Evolutionary conservation across 164 flowering plant species (phyloP).

Genomic region (Vitis rupestris): DNA sequence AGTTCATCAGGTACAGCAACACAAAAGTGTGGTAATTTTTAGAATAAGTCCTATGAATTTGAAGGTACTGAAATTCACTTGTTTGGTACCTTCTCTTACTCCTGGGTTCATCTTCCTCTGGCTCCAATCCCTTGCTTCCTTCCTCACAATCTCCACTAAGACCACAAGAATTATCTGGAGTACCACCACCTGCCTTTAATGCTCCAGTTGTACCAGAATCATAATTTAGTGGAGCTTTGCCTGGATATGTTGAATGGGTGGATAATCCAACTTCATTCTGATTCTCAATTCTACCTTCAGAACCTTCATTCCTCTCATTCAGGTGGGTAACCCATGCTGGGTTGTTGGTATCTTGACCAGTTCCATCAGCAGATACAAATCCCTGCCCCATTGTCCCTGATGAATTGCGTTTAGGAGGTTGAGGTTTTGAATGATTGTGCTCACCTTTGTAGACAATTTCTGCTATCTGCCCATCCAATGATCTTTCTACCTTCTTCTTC

Average conservation of each 20-base stretch:
- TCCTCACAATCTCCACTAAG: conserved; percentile 66
- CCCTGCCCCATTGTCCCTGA: conserved; percentile 41
- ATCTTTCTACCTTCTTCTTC: conserved; percentile 90
- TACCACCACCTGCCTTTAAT: conserved; percentile 27
- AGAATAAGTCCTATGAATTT: too few species aligned
- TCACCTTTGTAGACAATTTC: conserved; percentile 96
- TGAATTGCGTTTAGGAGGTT: conserved; percentile 50
- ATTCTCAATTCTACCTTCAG: conserved; percentile 38
- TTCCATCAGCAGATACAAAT: conserved; percentile 37
- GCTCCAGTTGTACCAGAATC: conserved; percentile 28
- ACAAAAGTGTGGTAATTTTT: too few species aligned
- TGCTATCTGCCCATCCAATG: conserved; percentile 81
- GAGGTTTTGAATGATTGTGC: conserved; percentile 86
- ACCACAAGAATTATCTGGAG: conserved; percentile 56
- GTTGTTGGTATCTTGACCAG: conserved; percentile 32
- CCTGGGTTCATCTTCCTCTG: conserved; percentile 54
- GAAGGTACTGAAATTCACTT: too few species aligned
- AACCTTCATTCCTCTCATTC: conserved; percentile 42
- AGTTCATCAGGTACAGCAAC: too few species aligned
- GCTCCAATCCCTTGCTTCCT: conserved; percentile 45
- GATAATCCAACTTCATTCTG: conserved; percentile 34
- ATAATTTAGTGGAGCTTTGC: conserved; percentile 22
- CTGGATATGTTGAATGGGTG: conserved; percentile 23
- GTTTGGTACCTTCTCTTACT: conserved; percentile 70
- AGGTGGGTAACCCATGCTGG: conserved; percentile 24